A percentile compares a stretch with the other conserved stretches of the same genome.
These are phyloP conservation scores for Salix viminalis DNA, from an alignment of 345 rosid genomes.

Conservation along the genomic window DNA sequence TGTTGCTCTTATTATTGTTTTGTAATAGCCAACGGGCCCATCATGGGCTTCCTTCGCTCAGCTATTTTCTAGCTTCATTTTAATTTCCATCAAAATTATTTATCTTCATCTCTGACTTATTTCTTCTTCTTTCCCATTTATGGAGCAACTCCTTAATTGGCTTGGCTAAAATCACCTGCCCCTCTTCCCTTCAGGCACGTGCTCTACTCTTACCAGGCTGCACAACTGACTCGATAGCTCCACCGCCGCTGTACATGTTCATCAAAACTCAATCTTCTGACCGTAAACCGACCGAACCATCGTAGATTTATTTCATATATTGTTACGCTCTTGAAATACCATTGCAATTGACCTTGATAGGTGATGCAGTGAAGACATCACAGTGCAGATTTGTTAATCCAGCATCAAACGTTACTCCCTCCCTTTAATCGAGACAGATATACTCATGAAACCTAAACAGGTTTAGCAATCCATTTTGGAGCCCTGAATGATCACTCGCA, in stretches of 20 bases:
- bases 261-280: constrained; percentile 37
- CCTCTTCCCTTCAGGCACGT: constrained; percentile 39
- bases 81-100: background rate
- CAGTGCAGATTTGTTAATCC: constrained; percentile 29
- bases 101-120: constrained; percentile 26
- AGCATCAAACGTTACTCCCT: constrained; percentile 24
- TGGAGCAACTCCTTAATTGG: constrained; percentile 27
- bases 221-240: constrained; percentile 35
- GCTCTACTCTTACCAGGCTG: constrained; percentile 3
- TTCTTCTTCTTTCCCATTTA: constrained; percentile 22
- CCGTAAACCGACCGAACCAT: constrained; percentile 26
- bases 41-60: no score
- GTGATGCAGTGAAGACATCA: constrained; percentile 8
- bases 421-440: constrained; percentile 24
- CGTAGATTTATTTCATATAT: no score
- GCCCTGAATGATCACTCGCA: no score
- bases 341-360: constrained; percentile 35
- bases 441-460: constrained; percentile 14
- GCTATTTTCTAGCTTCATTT: no score
- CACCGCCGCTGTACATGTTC: constrained; percentile 54
- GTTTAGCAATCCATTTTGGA: background rate
- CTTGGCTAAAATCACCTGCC: constrained; percentile 39
- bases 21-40: background rate
- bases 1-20: background rate
- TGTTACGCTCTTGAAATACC: background rate